Percentiles rank a stretch among this genome's conserved stretches.
Evolutionary conservation across 208 protist species (phyloP).

Genomic region (Acanthamoeba rhysodes): DNA sequence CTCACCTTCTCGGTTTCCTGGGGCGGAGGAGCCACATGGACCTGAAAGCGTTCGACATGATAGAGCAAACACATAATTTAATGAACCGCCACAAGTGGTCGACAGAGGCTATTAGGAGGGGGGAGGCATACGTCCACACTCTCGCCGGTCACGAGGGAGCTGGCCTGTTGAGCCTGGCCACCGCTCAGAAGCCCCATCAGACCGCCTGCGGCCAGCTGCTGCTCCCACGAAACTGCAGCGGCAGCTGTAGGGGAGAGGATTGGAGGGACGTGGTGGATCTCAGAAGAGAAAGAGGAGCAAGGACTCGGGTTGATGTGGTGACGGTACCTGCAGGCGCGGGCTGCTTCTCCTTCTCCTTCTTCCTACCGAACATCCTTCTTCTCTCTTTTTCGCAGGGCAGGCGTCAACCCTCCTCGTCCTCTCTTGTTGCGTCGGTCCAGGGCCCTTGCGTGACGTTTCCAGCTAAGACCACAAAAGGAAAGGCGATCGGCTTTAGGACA

Average conservation of each 20-base stretch:
- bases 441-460: no score
- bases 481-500: background rate
- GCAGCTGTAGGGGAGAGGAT: background rate
- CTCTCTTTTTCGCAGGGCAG: no score
- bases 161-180: background rate
- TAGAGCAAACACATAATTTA: background rate
- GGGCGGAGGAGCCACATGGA: background rate
- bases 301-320: background rate
- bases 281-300: background rate
- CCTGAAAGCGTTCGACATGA: background rate
- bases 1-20: background rate
- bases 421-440: no score
- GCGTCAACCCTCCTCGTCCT: no score
- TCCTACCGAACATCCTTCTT: background rate
- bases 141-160: background rate
- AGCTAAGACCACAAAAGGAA: background rate
- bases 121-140: background rate
- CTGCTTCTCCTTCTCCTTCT: background rate
- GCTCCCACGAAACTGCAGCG: slow-evolving; percentile 20
- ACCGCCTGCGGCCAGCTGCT: background rate
- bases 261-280: background rate
- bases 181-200: background rate
- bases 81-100: background rate
- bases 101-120: background rate
- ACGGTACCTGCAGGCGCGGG: no score